Conservation (phyloP, 768 basidiomycete genomes). For the Lyophyllum atratum region DNA sequence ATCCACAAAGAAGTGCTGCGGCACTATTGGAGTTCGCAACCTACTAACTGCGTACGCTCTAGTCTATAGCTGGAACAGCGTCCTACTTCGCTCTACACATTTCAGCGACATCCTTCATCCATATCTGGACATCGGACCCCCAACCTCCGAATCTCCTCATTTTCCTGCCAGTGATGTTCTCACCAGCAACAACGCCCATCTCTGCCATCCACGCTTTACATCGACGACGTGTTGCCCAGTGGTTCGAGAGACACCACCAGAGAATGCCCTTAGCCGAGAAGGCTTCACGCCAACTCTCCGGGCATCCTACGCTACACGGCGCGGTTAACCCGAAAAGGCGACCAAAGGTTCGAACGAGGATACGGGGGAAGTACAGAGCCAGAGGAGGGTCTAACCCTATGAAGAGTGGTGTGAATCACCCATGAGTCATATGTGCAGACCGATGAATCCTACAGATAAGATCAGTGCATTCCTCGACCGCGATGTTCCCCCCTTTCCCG, state of each 20-base stretch:
- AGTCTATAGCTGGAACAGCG: not conserved
- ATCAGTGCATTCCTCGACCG: constrained; percentile 46
- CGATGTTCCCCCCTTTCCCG: constrained; percentile 27
- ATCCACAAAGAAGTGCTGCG: not conserved
- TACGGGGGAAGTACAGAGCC: constrained; percentile 58
- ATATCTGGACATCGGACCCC: constrained; percentile 40
- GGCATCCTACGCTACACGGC: constrained; percentile 53
- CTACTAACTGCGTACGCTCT: not conserved
- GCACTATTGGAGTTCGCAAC: not conserved
- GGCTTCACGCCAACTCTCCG: constrained; percentile 37
- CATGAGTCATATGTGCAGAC: not conserved
- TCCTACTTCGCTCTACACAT: constrained; percentile 23
- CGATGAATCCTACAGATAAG: constrained; percentile 46
- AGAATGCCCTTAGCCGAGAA: constrained; percentile 53
- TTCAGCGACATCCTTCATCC: constrained; percentile 37
- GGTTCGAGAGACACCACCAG: constrained; percentile 50
- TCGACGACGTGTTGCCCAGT: constrained; percentile 30
- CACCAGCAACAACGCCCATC: constrained; percentile 26
- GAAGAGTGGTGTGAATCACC: not conserved
- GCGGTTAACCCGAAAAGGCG: constrained; percentile 37
- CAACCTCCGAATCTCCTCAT: constrained; percentile 58
- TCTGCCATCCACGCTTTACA: constrained; percentile 28
- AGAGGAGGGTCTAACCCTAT: constrained; percentile 73
- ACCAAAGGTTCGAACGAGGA: constrained; percentile 53
- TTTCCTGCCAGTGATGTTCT: constrained; percentile 26